A percentile compares a stretch with the other conserved stretches of the same genome.
Evolutionary conservation across 345 rosid genomes (phyloP).

Genomic region (Isatis tinctoria): DNA sequence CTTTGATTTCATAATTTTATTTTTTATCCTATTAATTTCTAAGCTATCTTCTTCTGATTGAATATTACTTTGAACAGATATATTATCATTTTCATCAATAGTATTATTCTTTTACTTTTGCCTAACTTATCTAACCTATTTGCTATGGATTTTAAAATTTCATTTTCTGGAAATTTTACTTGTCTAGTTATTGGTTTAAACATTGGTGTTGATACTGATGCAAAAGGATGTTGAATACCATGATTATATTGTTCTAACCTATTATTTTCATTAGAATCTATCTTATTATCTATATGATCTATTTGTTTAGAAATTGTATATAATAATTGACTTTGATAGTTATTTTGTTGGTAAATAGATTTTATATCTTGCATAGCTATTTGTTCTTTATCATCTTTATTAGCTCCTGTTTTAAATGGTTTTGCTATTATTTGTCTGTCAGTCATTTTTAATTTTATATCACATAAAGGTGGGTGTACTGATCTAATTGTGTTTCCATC

Average conservation of each 20-base stretch:
- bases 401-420: neutral
- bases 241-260: too few species aligned
- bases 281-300: too few species aligned
- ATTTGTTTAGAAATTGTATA: too few species aligned
- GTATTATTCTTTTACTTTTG: neutral
- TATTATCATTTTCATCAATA: neutral
- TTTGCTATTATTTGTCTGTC: neutral
- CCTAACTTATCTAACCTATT: neutral
- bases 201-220: too few species aligned
- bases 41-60: too few species aligned
- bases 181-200: neutral
- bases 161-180: neutral
- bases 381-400: neutral
- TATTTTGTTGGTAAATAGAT: neutral
- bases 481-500: too few species aligned
- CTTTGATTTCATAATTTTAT: too few species aligned
- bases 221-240: too few species aligned
- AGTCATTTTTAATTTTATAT: neutral
- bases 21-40: too few species aligned
- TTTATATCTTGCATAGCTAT: too few species aligned
- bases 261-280: too few species aligned
- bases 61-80: too few species aligned
- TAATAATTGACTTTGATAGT: neutral
- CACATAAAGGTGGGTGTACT: neutral
- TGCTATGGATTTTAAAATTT: neutral